Evolutionary conservation across 2,329 filamentous ascomycete genomes (phyloP).

Genomic region (Ilyonectria robusta): DNA sequence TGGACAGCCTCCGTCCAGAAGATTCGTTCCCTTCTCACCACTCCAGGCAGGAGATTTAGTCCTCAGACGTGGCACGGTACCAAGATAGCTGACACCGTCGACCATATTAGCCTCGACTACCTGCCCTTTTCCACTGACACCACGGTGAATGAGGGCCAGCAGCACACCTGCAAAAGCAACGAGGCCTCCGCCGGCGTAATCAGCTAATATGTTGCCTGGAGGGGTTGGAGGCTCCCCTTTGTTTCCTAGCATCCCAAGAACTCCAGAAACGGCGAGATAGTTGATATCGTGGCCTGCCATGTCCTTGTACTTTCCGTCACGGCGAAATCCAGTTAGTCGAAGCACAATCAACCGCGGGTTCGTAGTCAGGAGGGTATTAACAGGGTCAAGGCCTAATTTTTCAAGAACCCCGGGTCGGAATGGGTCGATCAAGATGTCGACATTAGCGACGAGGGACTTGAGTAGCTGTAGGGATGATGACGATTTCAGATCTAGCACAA

Average conservation of each 20-base stretch:
- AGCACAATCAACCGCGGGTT: conserved; percentile 85
- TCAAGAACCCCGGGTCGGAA: not conserved
- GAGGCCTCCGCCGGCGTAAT: conserved; percentile 90
- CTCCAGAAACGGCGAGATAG: conserved; percentile 89
- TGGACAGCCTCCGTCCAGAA: conserved; percentile 86
- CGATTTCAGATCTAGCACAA: not conserved
- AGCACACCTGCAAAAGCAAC: conserved; percentile 85
- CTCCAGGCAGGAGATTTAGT: conserved; percentile 74
- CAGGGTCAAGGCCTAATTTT: not conserved
- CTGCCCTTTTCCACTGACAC: conserved; percentile 63
- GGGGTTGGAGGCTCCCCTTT: conserved; percentile 78
- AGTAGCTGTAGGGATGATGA: not conserved
- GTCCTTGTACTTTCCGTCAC: conserved; percentile 84
- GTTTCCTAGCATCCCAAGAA: conserved; percentile 81
- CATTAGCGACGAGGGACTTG: not conserved
- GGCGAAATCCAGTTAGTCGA: conserved; percentile 88
- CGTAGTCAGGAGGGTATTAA: conserved; percentile 55
- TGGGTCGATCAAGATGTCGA: not conserved
- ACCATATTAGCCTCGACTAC: conserved; percentile 88
- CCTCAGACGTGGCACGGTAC: conserved; percentile 79
- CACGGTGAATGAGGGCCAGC: conserved; percentile 78
- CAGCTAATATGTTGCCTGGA: conserved; percentile 85
- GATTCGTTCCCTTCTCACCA: conserved; percentile 77
- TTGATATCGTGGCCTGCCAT: conserved; percentile 98
- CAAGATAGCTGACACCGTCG: conserved; percentile 84